Base-by-base conservation (phyloP, 257 asterid genomes). In the Striga asiatica region DNA sequence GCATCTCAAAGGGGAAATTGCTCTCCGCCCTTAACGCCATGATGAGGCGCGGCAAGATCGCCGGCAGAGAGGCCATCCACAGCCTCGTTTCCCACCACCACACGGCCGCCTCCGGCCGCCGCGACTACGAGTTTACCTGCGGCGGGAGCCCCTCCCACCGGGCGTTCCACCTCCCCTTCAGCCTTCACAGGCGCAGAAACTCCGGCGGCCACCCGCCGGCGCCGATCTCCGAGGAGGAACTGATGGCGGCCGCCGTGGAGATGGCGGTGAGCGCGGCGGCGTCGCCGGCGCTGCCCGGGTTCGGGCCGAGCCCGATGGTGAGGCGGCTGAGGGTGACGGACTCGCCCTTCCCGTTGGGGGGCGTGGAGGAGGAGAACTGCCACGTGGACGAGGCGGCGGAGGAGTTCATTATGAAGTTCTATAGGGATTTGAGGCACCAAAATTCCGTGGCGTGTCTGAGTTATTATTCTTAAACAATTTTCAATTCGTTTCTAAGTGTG, bases 1-100 rank as follows among this genome's bases (percentile, higher is more conserved):
- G 93, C 18, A 72, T 89, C 13, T 77, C 91, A 4, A 85, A 89
- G 66, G 69, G 74, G 0, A 89, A 89, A 27, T 8, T 85, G 20
- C 51, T 89, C 29, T 62, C 69, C 0, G 86, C 83, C 52, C 77
- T 89, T 66, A 74, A 61, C 78, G 39, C 73, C 71, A 38, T 81
- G 62, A 58, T 83, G 80, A 83, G 78, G 50, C 88, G 94, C 2
- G 79, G 94, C 72, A 89, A 89, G 62, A 65, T 85, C 5, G 94
- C 94, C 48, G 86, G 97, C 0, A 89, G 85, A 38, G 83, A 77
- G 14, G 79, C 95, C 37, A 56, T 85, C 7, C 94, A 85, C 0
- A 81, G 60, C 7, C 84, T 82, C 77, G 72, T 81, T 71, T 62
- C 71, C 77, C 89, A 85, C 78, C 85, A 76, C 61, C 66, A 21